Conservation (phyloP, 306 rosid genomes). For the Oxytropis ochrocephala region DNA sequence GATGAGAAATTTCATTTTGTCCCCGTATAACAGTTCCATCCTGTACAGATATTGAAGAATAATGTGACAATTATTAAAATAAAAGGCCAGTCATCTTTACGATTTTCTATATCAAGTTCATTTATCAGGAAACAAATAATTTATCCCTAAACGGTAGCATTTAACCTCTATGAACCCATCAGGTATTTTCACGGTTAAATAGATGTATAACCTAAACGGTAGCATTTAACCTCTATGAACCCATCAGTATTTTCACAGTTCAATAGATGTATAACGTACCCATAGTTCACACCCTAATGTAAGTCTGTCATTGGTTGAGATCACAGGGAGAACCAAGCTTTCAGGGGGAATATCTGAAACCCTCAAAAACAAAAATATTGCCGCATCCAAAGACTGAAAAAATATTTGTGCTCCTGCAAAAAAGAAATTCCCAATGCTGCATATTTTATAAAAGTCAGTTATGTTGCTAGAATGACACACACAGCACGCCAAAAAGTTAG, state of each 20-base stretch:
- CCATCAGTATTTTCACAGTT: neutral
- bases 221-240: neutral
- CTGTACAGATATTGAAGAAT: slow-evolving; percentile 29
- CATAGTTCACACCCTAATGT: slow-evolving; percentile 92
- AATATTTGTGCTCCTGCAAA: slow-evolving; percentile 93
- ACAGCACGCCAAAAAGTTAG: neutral
- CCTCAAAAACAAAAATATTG: slow-evolving; percentile 89
- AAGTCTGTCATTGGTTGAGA: slow-evolving; percentile 90
- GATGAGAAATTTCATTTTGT: slow-evolving; percentile 96
- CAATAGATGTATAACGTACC: slow-evolving; percentile 43
- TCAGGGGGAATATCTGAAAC: slow-evolving; percentile 90
- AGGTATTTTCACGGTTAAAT: neutral
- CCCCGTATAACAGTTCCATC: slow-evolving; percentile 85
- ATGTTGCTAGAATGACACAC: neutral
- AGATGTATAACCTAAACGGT: too few species aligned
- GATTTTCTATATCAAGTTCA: slow-evolving; percentile 18
- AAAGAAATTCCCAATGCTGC: slow-evolving; percentile 99
- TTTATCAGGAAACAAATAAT: slow-evolving; percentile 5
- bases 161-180: neutral
- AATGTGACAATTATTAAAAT: neutral
- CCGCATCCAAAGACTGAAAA: slow-evolving; percentile 96
- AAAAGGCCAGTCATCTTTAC: neutral
- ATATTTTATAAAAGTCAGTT: slow-evolving; percentile 34
- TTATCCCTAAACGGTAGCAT: neutral
- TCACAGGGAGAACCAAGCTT: slow-evolving; percentile 90